These are phyloP conservation scores for Styphnolobium japonicum DNA, from an alignment of 306 rosid species.

Conservation along the genomic window DNA sequence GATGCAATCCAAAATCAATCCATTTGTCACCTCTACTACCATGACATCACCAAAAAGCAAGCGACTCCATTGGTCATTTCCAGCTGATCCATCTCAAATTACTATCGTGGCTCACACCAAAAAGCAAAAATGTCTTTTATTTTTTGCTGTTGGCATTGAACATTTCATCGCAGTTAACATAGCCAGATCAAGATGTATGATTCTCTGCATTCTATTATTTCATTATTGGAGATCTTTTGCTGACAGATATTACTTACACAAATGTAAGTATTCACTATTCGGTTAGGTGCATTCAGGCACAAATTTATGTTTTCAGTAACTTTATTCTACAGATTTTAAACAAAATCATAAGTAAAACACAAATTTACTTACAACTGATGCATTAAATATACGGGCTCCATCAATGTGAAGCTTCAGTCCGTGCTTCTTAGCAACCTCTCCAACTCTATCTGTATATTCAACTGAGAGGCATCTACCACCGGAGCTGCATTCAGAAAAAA, in stretches of 20 bases:
- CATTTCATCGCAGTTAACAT: neutral
- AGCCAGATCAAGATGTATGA: neutral
- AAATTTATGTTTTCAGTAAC: neutral
- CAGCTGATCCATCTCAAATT: neutral
- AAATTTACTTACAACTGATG: constrained; percentile 63
- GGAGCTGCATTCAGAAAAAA: constrained; percentile 47
- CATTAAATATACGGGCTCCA: constrained; percentile 94
- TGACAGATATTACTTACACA: neutral
- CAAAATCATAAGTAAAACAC: neutral
- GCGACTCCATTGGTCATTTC: neutral
- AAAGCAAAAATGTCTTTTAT: neutral
- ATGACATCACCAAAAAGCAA: neutral
- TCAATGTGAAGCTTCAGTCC: constrained; percentile 90
- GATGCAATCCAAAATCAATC: no score
- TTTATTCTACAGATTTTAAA: neutral
- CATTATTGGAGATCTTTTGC: neutral
- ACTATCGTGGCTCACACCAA: neutral
- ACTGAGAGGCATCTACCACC: constrained; percentile 85
- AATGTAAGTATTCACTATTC: neutral
- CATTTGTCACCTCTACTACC: no score
- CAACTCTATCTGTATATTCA: constrained; percentile 79
- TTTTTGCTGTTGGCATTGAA: neutral
- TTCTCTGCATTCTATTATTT: neutral
- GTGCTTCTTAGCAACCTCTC: constrained; percentile 77
- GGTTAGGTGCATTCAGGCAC: neutral